These are phyloP conservation scores for Paramecium caudatum DNA, from an alignment of 73 alveolate genomes.

Conservation along the genomic window DNA sequence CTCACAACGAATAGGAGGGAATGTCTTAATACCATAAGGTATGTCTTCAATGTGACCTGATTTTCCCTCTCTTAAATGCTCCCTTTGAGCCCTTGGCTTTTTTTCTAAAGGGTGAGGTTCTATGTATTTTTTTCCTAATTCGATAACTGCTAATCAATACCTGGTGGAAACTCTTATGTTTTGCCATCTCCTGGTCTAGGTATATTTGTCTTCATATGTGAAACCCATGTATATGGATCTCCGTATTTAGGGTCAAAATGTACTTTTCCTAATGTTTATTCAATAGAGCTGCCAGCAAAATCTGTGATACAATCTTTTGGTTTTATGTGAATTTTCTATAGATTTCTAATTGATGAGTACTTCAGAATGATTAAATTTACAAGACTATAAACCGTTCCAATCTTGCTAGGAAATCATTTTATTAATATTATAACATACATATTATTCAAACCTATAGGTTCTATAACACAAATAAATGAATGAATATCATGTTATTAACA, in stretches of 20 bases:
- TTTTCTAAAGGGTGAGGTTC: slow-evolving; percentile 34
- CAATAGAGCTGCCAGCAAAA: slow-evolving; percentile 8
- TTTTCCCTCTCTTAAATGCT: slow-evolving; percentile 60
- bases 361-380: slow-evolving; percentile 56
- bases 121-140: slow-evolving; percentile 58
- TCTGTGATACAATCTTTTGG: slow-evolving; percentile 33
- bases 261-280: slow-evolving; percentile 33
- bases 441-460: too few relatives aligned
- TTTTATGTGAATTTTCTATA: slow-evolving; percentile 55
- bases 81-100: slow-evolving; percentile 75
- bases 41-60: slow-evolving; percentile 71
- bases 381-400: slow-evolving; percentile 52
- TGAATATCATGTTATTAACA: background rate
- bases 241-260: slow-evolving; percentile 48
- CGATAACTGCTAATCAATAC: slow-evolving; percentile 2
- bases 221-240: background rate
- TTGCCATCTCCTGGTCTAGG: slow-evolving; percentile 66
- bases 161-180: slow-evolving; percentile 37
- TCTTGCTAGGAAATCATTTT: slow-evolving; percentile 40
- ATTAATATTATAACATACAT: too few relatives aligned
- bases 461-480: background rate
- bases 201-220: background rate
- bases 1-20: slow-evolving; percentile 70
- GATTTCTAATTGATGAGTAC: background rate
- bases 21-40: slow-evolving; percentile 75